Evolutionary conservation across 305 asterid species (phyloP), one percentile per base, ranked within the genome.

Genomic region (Salvia sclarea): DNA sequence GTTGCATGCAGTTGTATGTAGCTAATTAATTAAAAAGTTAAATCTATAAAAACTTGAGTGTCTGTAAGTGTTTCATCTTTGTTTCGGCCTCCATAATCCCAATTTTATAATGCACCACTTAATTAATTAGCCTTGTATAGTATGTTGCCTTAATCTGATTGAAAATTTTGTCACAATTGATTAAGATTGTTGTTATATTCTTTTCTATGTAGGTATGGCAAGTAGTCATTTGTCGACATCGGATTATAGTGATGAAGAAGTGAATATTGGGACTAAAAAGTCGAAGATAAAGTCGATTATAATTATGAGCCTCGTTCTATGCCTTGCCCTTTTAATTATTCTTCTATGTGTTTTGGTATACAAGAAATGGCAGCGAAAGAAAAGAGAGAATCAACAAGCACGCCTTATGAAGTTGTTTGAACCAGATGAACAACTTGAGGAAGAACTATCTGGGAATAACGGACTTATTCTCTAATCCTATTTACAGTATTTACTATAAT

Each of bases 401-500:
- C 66, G 58, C 2, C 12, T 68, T 0, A 28, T 28, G 48, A 68
- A 68, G 22, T 17, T 68, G 9, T 68, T 68, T 12, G 65, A 68
- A 30, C 56, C 52, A 0, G 73, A 68, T 8, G 73, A 61, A 1
- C 22, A 41, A 7, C 66, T 61, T 3, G 66, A 61, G 8, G 66
- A 61, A 22, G 66, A 61, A 22, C 8, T 61, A 37, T 22, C 38
- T 3, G 38, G 53, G 2, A 24, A 8, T 18, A 18, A 35, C 11
- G 17, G 43, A 8, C 62, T 56, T 16, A 56, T 30, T 30, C 43
- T 30, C 24, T 56, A 54, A 6, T 8, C 49, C 41, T 1, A 35
- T 35, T 35, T n/a, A n/a, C n/a, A n/a, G n/a, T n/a, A 35, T 35
- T 9, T 12, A 35, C 2, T 35, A 7, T 2, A 7, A 7, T 6